Percentiles rank a stretch among this genome's conserved stretches.
phyloP scores from a whole-genome alignment of 768 basidiomycete species.

The Leucogyrophana mollusca region DNA sequence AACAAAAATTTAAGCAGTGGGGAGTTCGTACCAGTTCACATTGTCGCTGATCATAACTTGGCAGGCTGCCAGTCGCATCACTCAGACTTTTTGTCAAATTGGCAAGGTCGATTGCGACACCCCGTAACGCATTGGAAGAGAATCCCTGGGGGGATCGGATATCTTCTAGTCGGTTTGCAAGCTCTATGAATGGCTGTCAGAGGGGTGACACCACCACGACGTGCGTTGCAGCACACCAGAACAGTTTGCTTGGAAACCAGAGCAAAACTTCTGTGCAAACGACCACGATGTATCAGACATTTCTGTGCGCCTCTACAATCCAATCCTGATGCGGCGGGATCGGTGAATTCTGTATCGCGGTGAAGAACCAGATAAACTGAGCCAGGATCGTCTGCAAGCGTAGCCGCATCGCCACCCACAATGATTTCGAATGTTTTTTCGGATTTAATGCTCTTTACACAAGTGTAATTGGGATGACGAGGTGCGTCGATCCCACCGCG shows the following conservation, averaged over 20 bases:
- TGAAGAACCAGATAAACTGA: no score
- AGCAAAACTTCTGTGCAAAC: conserved; percentile 27
- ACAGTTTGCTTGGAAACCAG: conserved; percentile 19
- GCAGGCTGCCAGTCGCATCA: conserved; percentile 64
- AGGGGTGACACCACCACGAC: not conserved
- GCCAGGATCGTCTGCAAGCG: no score
- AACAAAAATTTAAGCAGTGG: not conserved
- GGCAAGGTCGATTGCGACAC: conserved; percentile 49
- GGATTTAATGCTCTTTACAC: no score
- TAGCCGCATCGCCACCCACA: no score
- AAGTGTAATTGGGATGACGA: no score
- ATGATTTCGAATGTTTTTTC: no score
- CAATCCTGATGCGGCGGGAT: no score
- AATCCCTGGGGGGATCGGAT: conserved; percentile 30
- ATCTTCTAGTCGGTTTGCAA: conserved; percentile 45
- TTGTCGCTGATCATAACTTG: conserved; percentile 73
- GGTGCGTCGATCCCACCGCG: no score
- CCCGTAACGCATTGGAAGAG: conserved; percentile 38
- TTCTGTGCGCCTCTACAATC: no score
- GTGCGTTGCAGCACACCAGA: conserved; percentile 20
- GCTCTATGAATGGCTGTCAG: conserved; percentile 36
- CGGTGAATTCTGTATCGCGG: no score
- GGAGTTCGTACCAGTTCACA: conserved; percentile 56
- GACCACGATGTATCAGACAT: conserved; percentile 23
- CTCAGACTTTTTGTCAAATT: conserved; percentile 60